Percentiles rank a stretch among this genome's conserved stretches.
Conservation (phyloP, 2,329 filamentous ascomycete species). For the Camillea tinctor region DNA sequence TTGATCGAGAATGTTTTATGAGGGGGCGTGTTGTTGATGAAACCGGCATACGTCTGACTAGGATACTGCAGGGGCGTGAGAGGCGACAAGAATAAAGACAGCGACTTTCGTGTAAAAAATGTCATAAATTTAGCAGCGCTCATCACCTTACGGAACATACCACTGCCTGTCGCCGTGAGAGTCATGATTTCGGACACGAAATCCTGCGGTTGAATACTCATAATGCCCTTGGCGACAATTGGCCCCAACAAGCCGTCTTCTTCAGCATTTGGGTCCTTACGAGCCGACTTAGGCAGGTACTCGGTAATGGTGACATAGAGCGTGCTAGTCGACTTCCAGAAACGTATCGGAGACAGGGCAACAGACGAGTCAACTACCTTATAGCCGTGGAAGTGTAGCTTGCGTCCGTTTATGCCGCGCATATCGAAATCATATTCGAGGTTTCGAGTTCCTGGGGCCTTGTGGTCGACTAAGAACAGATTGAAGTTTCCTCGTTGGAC, state of each 20-base stretch:
- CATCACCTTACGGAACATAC: slow-evolving; percentile 41
- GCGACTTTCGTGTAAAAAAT: slow-evolving; percentile 54
- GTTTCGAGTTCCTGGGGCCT: slow-evolving; percentile 56
- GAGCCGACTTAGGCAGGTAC: slow-evolving; percentile 22
- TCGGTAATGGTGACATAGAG: slow-evolving; percentile 60
- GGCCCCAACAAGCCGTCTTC: slow-evolving; percentile 41
- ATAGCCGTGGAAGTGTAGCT: slow-evolving; percentile 59
- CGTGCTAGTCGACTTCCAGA: slow-evolving; percentile 62
- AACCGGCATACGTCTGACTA: slow-evolving; percentile 45
- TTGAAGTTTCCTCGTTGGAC: slow-evolving; percentile 57
- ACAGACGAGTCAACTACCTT: slow-evolving; percentile 62
- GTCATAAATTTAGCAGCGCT: slow-evolving; percentile 52
- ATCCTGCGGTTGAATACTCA: slow-evolving; percentile 53
- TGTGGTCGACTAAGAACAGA: slow-evolving; percentile 53
- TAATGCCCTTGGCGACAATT: slow-evolving; percentile 58
- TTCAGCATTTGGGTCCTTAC: slow-evolving; percentile 29
- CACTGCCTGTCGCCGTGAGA: slow-evolving; percentile 49
- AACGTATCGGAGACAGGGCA: slow-evolving; percentile 52
- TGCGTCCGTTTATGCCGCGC: slow-evolving; percentile 50
- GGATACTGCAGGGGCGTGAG: slow-evolving; percentile 58
- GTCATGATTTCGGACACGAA: slow-evolving; percentile 57
- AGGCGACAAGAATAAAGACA: slow-evolving; percentile 53
- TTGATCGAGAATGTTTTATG: slow-evolving; percentile 43
- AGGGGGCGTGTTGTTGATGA: slow-evolving; percentile 50
- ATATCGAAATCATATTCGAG: slow-evolving; percentile 63